These are phyloP conservation scores for Gyromitra esculenta DNA, from an alignment of 2,329 filamentous ascomycete species.

Conservation along the genomic window DNA sequence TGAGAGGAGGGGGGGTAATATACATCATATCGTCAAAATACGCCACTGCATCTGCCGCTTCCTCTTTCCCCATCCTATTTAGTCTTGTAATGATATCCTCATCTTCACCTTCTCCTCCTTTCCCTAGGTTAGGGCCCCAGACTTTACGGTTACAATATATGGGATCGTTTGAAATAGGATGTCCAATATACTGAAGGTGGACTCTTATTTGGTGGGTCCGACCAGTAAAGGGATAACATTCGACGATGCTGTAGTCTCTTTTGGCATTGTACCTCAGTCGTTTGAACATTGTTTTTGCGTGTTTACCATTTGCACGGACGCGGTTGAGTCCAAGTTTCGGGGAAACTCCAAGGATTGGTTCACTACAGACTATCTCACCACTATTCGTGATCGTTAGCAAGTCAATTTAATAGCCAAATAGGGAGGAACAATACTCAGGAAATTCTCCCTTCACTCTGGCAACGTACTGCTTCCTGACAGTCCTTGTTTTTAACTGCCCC, in stretches of 20 bases:
- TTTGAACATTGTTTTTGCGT: constrained; percentile 89
- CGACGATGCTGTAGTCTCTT: constrained; percentile 90
- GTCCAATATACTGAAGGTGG: constrained; percentile 90
- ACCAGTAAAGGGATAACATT: constrained; percentile 91
- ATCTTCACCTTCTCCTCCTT: constrained; percentile 66
- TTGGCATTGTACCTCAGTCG: constrained; percentile 89
- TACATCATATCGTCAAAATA: constrained; percentile 92
- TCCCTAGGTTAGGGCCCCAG: constrained; percentile 83
- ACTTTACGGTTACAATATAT: constrained; percentile 96
- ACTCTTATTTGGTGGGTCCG: constrained; percentile 95
- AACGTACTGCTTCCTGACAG: constrained; percentile 93
- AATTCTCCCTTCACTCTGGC: constrained; percentile 91
- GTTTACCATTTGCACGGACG: constrained; percentile 91
- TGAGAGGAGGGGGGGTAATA: background rate
- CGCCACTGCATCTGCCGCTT: constrained; percentile 86
- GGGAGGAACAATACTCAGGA: constrained; percentile 68
- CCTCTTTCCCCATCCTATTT: constrained; percentile 90
- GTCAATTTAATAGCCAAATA: background rate
- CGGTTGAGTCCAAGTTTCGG: constrained; percentile 94
- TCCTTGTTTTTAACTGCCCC: constrained; percentile 78
- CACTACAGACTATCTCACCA: constrained; percentile 88
- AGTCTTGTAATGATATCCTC: constrained; percentile 89
- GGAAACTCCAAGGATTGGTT: constrained; percentile 92
- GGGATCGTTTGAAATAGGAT: constrained; percentile 96
- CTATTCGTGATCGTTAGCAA: constrained; percentile 25